phyloP scores from a whole-genome alignment of 2,329 filamentous ascomycete species.

The Ophiosphaerella herpotricha region DNA sequence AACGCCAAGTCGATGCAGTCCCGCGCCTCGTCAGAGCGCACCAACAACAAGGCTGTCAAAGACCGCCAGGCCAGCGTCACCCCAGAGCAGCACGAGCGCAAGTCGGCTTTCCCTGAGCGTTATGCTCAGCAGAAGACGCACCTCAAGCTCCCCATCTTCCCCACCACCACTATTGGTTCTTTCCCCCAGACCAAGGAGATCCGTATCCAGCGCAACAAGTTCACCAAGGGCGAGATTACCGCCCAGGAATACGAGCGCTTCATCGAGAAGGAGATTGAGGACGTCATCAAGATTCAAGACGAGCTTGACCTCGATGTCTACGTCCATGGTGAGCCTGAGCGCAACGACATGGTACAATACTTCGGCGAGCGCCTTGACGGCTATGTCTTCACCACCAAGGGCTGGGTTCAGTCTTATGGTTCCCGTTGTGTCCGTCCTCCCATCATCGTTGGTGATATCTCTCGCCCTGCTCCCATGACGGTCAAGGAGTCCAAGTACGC shows the following conservation, averaged over 20 bases:
- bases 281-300: constrained; percentile 95
- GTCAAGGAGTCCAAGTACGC: constrained; percentile 99
- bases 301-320: constrained; percentile 96
- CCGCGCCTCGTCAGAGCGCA: constrained; percentile 88
- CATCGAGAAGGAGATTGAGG: constrained; percentile 98
- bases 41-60: constrained; percentile 98
- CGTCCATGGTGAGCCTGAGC: constrained; percentile 98
- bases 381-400: constrained; percentile 98
- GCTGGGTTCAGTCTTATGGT: constrained; percentile 98
- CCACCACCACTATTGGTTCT: constrained; percentile 97
- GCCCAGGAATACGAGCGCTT: constrained; percentile 94
- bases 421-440: constrained; percentile 97
- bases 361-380: constrained; percentile 97
- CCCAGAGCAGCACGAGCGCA: constrained; percentile 84
- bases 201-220: constrained; percentile 93
- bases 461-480: constrained; percentile 94
- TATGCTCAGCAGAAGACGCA: constrained; percentile 88
- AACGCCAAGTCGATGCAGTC: constrained; percentile 94
- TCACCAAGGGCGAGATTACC: constrained; percentile 98
- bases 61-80: constrained; percentile 90
- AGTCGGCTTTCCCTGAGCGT: constrained; percentile 83
- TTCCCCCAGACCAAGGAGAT: constrained; percentile 99
- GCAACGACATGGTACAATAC: constrained; percentile 99
- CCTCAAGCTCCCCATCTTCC: constrained; percentile 94
- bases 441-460: constrained; percentile 98